Base-by-base conservation (phyloP, 441 rosid species). In the Erodium moschatum region DNA sequence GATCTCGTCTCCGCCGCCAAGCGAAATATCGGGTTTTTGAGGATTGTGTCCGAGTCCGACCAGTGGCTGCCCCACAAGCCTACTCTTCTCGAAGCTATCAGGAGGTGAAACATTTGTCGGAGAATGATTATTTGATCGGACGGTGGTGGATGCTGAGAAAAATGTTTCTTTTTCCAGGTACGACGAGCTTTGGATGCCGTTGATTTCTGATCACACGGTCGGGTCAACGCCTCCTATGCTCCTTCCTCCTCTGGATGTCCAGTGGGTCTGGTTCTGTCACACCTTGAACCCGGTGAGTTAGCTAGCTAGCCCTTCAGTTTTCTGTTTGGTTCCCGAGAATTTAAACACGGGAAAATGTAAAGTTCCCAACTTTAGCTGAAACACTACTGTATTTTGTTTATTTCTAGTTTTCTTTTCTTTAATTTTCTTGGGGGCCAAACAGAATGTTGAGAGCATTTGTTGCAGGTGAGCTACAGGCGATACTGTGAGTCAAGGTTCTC, bases 241-340 rank as follows among this genome's bases (percentile, higher is more conserved):
- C 56, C 84, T 92, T 52, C 94, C 98, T 76, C 98, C 98, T 40
- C 66, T 92, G 52, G 98, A 92, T 83, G 66, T 92, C 66, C 96
- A 90, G 79, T 92, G 98, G 97, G 89, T 92, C 79, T 92, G 97
- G 97, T 87, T 90, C 74, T 92, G 96, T 69, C 98, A 92, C 71
- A 75, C 91, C 33, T 81, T 92, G 84, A 90, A 92, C 74, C 89
- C 92, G 67, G 98, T 92, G 77, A 80, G 80, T 13, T 29, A 6
- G 3, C 38, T n/a, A 24, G 31, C 3, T 29, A 2, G 31, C 44
- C 1, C 44, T 38, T 38, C 44, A 21, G 42, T 11, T 60, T 73
- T 44, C 71, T 69, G 81, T 70, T 78, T 76, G 81, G 73, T 74
- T 73, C 24, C 20, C 46, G 48, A 21, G 79, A 75, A 77, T 6